Base-by-base conservation (phyloP, 2,329 filamentous ascomycete species). In the Fusarium protoensiforme region DNA sequence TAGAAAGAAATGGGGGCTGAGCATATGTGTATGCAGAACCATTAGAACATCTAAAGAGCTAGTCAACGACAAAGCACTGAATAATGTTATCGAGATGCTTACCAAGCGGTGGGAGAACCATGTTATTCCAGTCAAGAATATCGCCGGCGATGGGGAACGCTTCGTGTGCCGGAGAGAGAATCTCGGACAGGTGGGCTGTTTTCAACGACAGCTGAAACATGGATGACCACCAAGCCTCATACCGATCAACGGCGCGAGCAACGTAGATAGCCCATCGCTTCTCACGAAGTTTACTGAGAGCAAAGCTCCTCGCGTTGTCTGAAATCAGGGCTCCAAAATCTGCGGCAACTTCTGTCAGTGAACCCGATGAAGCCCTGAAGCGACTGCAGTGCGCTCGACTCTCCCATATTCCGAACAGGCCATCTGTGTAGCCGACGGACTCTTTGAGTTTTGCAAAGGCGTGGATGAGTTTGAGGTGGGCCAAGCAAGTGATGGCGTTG, bases 1-100 rank as follows among this genome's bases (percentile, higher is more conserved):
- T 20, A 51, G 18, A 24, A 51, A 65, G 9, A 11, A n/a, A n/a
- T 90, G 84, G 1, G 92, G 92, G 70, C 93, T 93, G 2, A 93
- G 86, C 87, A 92, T 89, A 73, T 92, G 91, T 0, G 90, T 82
- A 79, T 93, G 91, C 91, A 91, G 93, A 0, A 93, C 90, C 89
- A 93, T 91, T 11, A 93, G 80, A 1, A 93, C 87, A 80, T 93
- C 92, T 84, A 79, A 53, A 2, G 1, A 24, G 20, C 7, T 31
- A 3, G 36, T 41, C 4, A 39, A 20, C 18, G 13, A 57, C 4
- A 35, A 8, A 57, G n/a, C 6, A 13, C 5, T 2, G n/a, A n/a
- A 8, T 35, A 2, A 5, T 29, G 10, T 36, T 5, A 9, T 6
- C 20, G 24, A 20, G 8, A n/a, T 43, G 1, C 27, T n/a, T 56